Evolutionary conservation across 1,284 basidiomycete genomes (phyloP).

Genomic region (Ceratobasidium papillatum): DNA sequence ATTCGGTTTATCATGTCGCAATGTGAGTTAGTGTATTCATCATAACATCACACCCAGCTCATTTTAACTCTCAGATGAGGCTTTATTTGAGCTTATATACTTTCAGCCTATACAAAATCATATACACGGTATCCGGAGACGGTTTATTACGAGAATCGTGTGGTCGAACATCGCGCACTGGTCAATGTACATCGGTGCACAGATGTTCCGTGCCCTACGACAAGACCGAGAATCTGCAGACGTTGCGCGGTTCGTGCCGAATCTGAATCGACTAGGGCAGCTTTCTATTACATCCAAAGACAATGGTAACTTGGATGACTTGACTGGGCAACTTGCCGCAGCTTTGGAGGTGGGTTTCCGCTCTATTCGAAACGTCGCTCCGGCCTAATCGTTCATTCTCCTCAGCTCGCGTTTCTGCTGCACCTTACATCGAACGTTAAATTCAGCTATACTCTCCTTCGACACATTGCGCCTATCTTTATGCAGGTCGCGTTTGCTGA

Average conservation of each 20-base stretch:
- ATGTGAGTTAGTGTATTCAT: not conserved
- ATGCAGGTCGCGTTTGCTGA: slow-evolving; percentile 13
- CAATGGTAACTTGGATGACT: not conserved
- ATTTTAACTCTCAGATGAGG: not conserved
- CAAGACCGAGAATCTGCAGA: not conserved
- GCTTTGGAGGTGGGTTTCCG: not conserved
- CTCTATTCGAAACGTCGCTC: not conserved
- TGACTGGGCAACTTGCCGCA: not conserved
- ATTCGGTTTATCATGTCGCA: not conserved
- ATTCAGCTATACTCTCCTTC: not conserved
- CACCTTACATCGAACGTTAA: not conserved
- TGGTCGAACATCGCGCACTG: not conserved
- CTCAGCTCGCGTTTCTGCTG: not conserved
- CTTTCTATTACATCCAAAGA: not conserved
- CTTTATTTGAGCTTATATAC: not conserved
- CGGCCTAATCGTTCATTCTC: not conserved
- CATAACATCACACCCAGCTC: not conserved
- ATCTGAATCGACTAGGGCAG: not conserved
- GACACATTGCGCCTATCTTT: not conserved
- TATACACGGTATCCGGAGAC: not conserved
- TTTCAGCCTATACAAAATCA: not conserved
- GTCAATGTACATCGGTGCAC: not conserved
- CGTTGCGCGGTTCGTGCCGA: not conserved
- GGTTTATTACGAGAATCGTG: not conserved
- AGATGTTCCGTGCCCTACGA: not conserved